Percentiles rank a stretch among this genome's conserved stretches.
phyloP scores from a whole-genome alignment of 306 rosid genomes.

The Mimosa pudica region DNA sequence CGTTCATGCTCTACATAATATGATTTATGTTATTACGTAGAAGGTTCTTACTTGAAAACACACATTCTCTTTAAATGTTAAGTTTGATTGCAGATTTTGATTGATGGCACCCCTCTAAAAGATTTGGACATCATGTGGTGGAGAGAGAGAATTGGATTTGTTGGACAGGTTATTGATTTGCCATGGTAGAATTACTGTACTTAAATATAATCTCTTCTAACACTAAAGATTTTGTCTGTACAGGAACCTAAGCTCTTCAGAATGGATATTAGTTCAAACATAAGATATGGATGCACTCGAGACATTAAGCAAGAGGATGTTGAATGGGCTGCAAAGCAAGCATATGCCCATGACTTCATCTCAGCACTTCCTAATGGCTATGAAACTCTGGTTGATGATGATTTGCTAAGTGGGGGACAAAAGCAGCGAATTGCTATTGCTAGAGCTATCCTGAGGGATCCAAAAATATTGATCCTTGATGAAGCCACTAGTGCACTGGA shows the following conservation, averaged over 20 bases:
- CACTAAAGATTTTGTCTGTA: conserved; percentile 2
- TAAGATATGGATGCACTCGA: conserved; percentile 80
- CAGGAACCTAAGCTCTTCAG: conserved; percentile 95
- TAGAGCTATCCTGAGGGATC: conserved; percentile 92
- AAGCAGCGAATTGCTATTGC: conserved; percentile 98
- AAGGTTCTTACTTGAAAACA: neutral
- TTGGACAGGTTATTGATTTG: conserved; percentile 78
- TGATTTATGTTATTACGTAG: conserved; percentile 12
- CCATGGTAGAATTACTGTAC: conserved; percentile 22
- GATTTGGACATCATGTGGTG: conserved; percentile 86
- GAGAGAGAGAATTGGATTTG: conserved; percentile 92
- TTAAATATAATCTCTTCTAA: conserved; percentile 29
- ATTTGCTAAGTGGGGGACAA: conserved; percentile 96
- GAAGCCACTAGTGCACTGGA: conserved; percentile 97
- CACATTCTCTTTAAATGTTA: neutral
- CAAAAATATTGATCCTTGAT: conserved; percentile 89
- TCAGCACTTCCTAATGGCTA: conserved; percentile 83
- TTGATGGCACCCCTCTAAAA: conserved; percentile 74
- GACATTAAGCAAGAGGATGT: conserved; percentile 67
- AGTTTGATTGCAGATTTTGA: conserved; percentile 66
- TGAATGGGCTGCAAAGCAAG: conserved; percentile 97
- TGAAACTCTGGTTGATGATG: conserved; percentile 82
- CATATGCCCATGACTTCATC: conserved; percentile 88
- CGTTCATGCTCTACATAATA: neutral
- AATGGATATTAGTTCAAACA: conserved; percentile 85